Conservation (phyloP, 2,329 filamentous ascomycete species). For the Arthrocladium fulminans region DNA sequence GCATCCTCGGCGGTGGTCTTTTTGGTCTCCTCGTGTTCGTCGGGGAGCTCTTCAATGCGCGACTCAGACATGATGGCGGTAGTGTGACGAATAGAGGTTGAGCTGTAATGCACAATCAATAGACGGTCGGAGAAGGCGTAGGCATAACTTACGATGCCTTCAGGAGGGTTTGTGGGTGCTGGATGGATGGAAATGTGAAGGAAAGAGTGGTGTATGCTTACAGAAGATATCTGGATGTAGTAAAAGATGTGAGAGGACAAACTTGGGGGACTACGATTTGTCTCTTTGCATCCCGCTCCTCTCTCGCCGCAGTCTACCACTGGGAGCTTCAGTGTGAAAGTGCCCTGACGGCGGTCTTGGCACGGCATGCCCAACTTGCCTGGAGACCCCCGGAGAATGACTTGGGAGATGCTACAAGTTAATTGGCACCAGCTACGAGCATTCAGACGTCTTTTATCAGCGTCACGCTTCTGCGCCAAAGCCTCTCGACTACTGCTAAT, state of each 20-base stretch:
- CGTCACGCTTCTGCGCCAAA: not conserved
- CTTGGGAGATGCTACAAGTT: too few species aligned
- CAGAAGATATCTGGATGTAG: not conserved
- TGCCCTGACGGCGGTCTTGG: too few species aligned
- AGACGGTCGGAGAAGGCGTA: not conserved
- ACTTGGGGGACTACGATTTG: too few species aligned
- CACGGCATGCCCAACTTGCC: too few species aligned
- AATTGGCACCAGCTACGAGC: too few species aligned
- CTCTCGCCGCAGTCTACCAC: too few species aligned
- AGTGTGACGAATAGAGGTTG: conserved; percentile 24
- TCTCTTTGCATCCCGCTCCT: too few species aligned
- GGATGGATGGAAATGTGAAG: not conserved
- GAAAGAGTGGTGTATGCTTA: not conserved
- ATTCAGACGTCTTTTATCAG: not conserved
- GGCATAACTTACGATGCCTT: not conserved
- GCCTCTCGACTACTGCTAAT: too few species aligned
- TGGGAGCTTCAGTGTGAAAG: too few species aligned
- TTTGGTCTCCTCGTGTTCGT: conserved; percentile 65
- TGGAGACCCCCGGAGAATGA: too few species aligned
- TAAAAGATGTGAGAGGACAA: not conserved
- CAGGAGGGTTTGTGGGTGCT: not conserved
- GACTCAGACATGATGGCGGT: conserved; percentile 79
- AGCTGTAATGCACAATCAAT: not conserved
- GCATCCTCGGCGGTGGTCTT: conserved; percentile 72
- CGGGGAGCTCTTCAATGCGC: conserved; percentile 93